Evolutionary conservation across 2,329 filamentous ascomycete genomes (phyloP), one percentile per base, ranked within the genome.

Genomic region (Geosmithia flava): DNA sequence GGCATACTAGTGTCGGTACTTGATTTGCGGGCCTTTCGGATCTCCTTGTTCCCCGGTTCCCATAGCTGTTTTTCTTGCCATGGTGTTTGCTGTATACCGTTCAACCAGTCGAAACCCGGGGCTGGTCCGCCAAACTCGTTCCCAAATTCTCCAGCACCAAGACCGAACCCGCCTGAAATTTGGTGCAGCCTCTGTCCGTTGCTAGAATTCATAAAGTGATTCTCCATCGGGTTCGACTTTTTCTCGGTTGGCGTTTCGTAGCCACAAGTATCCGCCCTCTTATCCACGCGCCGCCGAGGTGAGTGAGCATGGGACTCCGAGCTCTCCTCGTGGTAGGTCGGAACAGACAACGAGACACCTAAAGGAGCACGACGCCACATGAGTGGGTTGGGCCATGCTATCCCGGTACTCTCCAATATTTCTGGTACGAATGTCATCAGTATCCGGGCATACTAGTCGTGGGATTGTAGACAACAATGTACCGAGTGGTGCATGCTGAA

Each of bases 401-500:
- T 88, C 3, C 75, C 76, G 2, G 80, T 81, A 51, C 69, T 72
- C 62, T 93, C 41, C 41, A 42, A 19, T 6, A 42, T 42, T 5
- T 42, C 33, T 37, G 11, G 15, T 13, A 37, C 15, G 33, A 37
- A 37, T 3, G 7, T 7, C 13, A 11, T 37, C 33, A 37, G 33
- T 37, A 37, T 37, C 3, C 11, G 13, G 13, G 3, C 33, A 37
- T 49, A 46, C 44, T 23, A 29, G 37, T 20, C 42, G 30, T 19
- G 43, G 44, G 27, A n/a, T 2, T 33, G 30, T 42, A 23, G 40
- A 39, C 15, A 40, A 19, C 2, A 11, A 64, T 72, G 54, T 68
- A 91, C 87, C 75, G 48, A 85, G 66, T 1, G 88, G 87, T 33
- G 85, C 88, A 68, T 93, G 86, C 58, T 93, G 86, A 56, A 94